These are phyloP conservation scores for Leccinum ochraceum DNA, from an alignment of 768 basidiomycete species.

Conservation along the genomic window DNA sequence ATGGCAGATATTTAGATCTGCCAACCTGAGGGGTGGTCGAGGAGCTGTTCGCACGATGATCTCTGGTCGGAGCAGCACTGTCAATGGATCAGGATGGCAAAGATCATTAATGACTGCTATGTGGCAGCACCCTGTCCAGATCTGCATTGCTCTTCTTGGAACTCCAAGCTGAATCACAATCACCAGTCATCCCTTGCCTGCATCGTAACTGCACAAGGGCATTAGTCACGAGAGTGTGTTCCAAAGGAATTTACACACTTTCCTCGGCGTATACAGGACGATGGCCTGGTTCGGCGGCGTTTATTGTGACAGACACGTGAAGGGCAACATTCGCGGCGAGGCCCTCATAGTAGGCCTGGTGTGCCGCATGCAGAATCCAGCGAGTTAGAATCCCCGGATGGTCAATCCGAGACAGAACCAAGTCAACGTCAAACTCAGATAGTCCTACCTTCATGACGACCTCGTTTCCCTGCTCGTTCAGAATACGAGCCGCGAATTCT, in stretches of 20 bases:
- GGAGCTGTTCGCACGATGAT: neutral
- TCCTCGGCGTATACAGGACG: slow-evolving; percentile 71
- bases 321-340: slow-evolving; percentile 69
- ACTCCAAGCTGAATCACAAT: neutral
- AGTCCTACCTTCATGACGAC: slow-evolving; percentile 52
- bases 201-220: slow-evolving; percentile 55
- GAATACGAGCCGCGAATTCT: slow-evolving; percentile 55
- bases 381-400: slow-evolving; percentile 68
- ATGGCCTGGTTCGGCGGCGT: slow-evolving; percentile 72
- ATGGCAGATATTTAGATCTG: neutral
- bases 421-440: slow-evolving; percentile 1
- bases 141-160: slow-evolving; percentile 32
- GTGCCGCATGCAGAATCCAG: slow-evolving; percentile 55
- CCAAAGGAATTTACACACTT: slow-evolving; percentile 38
- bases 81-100: too few species aligned
- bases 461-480: slow-evolving; percentile 48
- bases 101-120: too few species aligned
- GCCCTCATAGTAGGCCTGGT: slow-evolving; percentile 62
- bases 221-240: slow-evolving; percentile 6
- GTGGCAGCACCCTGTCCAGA: slow-evolving; percentile 46
- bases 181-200: slow-evolving; percentile 34
- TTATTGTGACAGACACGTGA: slow-evolving; percentile 64
- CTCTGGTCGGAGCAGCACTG: neutral
- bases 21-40: neutral
- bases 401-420: slow-evolving; percentile 49